Percentiles rank a stretch among this genome's conserved stretches.
Evolutionary conservation across 139 green algal genomes (phyloP).

Genomic region (Chlorokybus atmophyticus): DNA sequence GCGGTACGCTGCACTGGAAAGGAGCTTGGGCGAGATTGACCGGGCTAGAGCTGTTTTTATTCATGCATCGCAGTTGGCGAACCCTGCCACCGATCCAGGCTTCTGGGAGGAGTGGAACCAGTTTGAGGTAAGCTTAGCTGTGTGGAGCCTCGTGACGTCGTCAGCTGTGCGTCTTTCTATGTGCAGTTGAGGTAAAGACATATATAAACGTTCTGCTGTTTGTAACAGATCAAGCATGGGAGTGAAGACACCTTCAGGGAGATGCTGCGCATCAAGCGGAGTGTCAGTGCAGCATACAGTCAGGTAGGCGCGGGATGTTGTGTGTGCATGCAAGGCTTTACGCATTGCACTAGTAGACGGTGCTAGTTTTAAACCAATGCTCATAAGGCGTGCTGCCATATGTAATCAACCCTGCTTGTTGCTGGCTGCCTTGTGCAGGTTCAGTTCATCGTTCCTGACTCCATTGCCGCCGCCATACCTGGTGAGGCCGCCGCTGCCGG

Average conservation of each 20-base stretch:
- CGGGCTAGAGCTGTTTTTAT: slow-evolving; percentile 81
- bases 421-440: slow-evolving; percentile 12
- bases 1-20: slow-evolving; percentile 71
- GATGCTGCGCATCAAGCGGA: slow-evolving; percentile 94
- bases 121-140: slow-evolving; percentile 78
- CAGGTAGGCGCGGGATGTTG: not conserved
- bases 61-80: slow-evolving; percentile 48
- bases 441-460: slow-evolving; percentile 67
- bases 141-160: too few relatives aligned
- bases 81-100: slow-evolving; percentile 35
- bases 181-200: too few relatives aligned
- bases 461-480: slow-evolving; percentile 25
- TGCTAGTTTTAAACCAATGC: slow-evolving; percentile 3
- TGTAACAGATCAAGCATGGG: slow-evolving; percentile 29
- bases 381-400: not conserved
- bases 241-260: slow-evolving; percentile 83
- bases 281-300: slow-evolving; percentile 55
- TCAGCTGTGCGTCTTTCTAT: too few relatives aligned
- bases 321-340: not conserved
- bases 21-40: slow-evolving; percentile 84
- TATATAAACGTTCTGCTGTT: too few relatives aligned
- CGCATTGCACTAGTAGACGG: not conserved
- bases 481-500: slow-evolving; percentile 16
- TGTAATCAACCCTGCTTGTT: not conserved
- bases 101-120: slow-evolving; percentile 92